Evolutionary conservation across 148 eudicot species (phyloP).

Genomic region (Rhododendron griersonianum): DNA sequence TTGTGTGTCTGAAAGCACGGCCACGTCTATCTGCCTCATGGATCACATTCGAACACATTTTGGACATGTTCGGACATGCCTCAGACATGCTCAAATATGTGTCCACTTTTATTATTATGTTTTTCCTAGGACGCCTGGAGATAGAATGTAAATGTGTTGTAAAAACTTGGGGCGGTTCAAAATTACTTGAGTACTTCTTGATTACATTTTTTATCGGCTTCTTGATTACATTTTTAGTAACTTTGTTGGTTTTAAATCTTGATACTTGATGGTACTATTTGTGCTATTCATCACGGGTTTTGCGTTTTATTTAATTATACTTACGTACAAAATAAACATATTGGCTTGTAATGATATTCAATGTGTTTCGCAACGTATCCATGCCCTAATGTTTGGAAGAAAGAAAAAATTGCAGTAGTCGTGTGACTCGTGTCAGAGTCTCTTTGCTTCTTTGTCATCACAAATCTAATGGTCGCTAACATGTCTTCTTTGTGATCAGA

Average conservation of each 20-base stretch:
- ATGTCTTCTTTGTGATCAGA: constrained; percentile 25
- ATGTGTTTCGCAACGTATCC: background rate
- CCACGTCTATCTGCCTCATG: background rate
- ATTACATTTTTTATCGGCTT: background rate
- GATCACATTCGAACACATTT: background rate
- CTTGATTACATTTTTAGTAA: background rate
- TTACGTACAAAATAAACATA: background rate
- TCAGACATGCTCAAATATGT: background rate
- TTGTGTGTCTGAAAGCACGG: background rate
- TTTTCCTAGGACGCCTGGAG: background rate
- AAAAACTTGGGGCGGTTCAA: background rate
- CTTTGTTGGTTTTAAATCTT: background rate
- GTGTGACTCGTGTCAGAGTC: background rate
- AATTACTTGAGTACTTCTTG: background rate
- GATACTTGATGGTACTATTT: background rate
- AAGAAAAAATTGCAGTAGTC: background rate
- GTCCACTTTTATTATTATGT: background rate
- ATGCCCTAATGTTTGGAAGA: background rate
- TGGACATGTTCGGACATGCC: background rate
- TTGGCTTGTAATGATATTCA: background rate
- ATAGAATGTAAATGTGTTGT: background rate
- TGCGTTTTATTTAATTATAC: background rate
- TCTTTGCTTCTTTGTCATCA: background rate
- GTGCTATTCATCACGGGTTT: background rate
- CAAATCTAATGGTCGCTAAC: background rate